Conservation (phyloP, 139 green algal species). For the Micractinium conductrix region DNA sequence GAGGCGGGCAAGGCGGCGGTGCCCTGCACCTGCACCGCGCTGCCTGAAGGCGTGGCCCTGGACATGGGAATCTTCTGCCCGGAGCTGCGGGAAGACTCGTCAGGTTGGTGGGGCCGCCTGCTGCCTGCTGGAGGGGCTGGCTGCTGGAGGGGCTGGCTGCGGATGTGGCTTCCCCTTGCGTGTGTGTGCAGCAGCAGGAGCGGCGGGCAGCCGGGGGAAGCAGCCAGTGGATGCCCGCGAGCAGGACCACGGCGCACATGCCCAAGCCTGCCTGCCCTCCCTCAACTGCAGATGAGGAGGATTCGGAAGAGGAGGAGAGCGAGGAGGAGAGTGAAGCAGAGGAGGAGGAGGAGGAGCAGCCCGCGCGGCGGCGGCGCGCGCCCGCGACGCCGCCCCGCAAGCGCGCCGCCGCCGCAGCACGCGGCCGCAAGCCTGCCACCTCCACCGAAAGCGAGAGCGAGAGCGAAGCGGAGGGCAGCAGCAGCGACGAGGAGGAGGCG, state of each 20-base stretch:
- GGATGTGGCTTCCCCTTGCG: no score
- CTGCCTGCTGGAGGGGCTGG: no score
- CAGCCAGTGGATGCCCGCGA: no score
- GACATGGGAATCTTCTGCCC: constrained; percentile 53
- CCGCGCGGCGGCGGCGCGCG: background rate
- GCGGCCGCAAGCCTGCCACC: background rate
- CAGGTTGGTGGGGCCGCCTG: background rate
- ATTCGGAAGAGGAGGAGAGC: constrained; percentile 12
- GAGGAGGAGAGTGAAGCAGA: constrained; percentile 11
- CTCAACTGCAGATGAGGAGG: constrained; percentile 14
- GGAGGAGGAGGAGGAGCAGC: constrained; percentile 28
- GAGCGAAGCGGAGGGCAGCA: background rate
- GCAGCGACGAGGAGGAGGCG: background rate
- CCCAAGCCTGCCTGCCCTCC: background rate
- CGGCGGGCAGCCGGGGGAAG: no score
- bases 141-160: no score
- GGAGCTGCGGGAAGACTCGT: constrained; percentile 15
- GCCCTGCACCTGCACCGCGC: constrained; percentile 60
- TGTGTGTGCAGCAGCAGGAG: no score
- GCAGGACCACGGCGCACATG: background rate
- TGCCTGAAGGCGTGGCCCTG: constrained; percentile 44
- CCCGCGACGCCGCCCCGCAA: background rate
- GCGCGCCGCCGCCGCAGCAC: background rate
- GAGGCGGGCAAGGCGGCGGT: constrained; percentile 51
- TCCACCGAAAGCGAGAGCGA: background rate